Evolutionary conservation across 2,329 filamentous ascomycete species (phyloP).

Genomic region (Trichoderma arundinaceum): DNA sequence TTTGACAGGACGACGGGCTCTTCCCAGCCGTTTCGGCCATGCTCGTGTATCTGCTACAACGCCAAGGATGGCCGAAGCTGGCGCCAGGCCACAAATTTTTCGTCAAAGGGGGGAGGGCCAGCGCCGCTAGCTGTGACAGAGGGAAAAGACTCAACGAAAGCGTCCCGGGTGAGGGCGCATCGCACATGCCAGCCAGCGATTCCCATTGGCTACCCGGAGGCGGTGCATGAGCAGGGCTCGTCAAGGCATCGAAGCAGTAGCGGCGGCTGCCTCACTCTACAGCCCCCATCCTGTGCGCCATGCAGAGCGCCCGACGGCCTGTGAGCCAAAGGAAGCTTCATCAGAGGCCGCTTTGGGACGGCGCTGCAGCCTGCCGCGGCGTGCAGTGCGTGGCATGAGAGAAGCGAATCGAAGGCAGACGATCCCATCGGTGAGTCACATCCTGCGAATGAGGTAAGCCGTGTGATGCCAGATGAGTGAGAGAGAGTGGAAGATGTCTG

Average conservation of each 20-base stretch:
- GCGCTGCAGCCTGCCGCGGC: conserved; percentile 30
- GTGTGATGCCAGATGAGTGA: neutral
- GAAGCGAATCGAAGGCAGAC: conserved; percentile 29
- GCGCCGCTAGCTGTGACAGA: neutral
- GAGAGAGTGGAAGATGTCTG: neutral
- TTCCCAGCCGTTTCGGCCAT: neutral
- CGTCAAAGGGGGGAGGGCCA: neutral
- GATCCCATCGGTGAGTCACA: conserved; percentile 29
- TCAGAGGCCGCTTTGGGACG: conserved; percentile 19
- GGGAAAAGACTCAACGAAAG: neutral
- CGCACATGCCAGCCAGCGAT: conserved; percentile 12
- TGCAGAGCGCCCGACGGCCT: conserved; percentile 10
- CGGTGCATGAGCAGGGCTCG: conserved; percentile 30
- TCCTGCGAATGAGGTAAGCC: neutral
- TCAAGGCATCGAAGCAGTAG: conserved; percentile 31
- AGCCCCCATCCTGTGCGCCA: conserved; percentile 23
- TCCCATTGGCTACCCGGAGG: conserved; percentile 31
- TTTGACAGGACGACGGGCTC: no score
- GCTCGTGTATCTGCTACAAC: conserved; percentile 32
- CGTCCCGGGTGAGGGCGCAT: conserved; percentile 3
- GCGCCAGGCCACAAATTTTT: conserved; percentile 3
- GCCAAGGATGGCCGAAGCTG: conserved; percentile 15
- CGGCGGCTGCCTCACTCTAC: conserved; percentile 24
- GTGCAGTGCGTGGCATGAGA: conserved; percentile 19
- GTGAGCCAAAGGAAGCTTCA: conserved; percentile 11